Base-by-base conservation (phyloP, 768 basidiomycete species). In the Collybiopsis confluens region DNA sequence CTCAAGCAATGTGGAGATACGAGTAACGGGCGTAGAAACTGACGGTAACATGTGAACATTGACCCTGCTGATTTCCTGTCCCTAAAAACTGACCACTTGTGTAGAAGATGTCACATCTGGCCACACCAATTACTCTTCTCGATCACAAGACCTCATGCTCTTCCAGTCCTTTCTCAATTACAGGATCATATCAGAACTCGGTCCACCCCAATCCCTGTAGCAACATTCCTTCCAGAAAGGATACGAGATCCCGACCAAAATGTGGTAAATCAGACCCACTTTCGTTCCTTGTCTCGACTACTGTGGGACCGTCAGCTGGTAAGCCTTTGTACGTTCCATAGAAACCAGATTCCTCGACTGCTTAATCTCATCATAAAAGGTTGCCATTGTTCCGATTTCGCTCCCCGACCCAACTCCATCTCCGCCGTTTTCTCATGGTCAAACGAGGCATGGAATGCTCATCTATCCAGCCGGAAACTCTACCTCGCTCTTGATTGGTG, bases 31-130 rank as follows among this genome's bases (percentile, higher is more conserved):
- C 21, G 82, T 84, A 43, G 85, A 86, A 70, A 85, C 81, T 26
- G 83, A 85, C 62, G 83, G 84, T 20, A 81, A 86, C 59, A 82
- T 76, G 85, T 86, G 73, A 64, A 81, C 74, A n/a, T 20, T 33
- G 13, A 35, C n/a, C 6, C 42, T 15, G 9, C 43, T 35, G 23
- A n/a, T 10, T 43, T 10, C 9, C 28, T 8, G 36, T 55, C 11
- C 41, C 9, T 11, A 11, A 1, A 7, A 26, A 1, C 37, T 45
- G 20, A 40, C 24, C 47, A 28, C 16, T 52, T 54, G 55, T 54
- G 1, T 61, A 78, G 76, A 59, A 68, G 80, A 67, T 71, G 75
- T 58, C 77, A 81, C 54, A 66, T 74, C 33, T 86, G 85, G 85
- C 83, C 83, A 7, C 57, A 61, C 26, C 60, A 56, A 8, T 24